Evolutionary conservation across 352 stramenopile species (phyloP), one percentile per base, ranked within the genome.

Genomic region (Phytophthora lateralis): DNA sequence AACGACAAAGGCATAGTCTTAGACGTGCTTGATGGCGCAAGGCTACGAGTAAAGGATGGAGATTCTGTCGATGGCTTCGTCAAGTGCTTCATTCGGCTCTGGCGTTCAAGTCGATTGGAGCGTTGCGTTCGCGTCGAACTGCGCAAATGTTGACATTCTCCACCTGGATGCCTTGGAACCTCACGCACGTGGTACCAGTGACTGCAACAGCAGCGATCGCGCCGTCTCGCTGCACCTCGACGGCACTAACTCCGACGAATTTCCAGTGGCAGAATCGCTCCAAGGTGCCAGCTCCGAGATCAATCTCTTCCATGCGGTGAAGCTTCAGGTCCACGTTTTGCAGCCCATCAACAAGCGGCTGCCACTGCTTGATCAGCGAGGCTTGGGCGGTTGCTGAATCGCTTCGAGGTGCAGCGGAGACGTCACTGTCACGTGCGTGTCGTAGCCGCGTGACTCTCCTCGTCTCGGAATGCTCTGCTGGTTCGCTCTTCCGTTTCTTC

Each of bases 321-420:
- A 77, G 60, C 34, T 55, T 66, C 63, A 82, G 44, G 34, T 67
- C 65, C 15, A 77, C 44, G 53, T 77, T 75, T 41, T 75, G 66
- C 15, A 77, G 50, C 34, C 52, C 73, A n/a, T 76, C 67, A 30
- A 70, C 50, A 58, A 82, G 47, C 21, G 20, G 37, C 41, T 53
- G 57, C 74, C 74, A 82, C 51, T 82, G 74, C 14, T 66, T 32
- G 11, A 68, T 21, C 32, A 82, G 20, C 5, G 44, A 65, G 12
- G 18, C 11, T 39, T 69, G 59, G 24, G 46, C 20, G 41, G 49
- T 30, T 37, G 26, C 14, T 10, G 41, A 38, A 26, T 34, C 18
- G 37, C 26, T 52, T 7, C 11, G n/a, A 45, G 12, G 12, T 44
- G 43, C 37, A 38, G 21, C 52, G 18, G 53, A 60, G 29, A 60